These are phyloP conservation scores for Blastobotrys persicus DNA, from an alignment of 1,139 yeast genomes.

Conservation along the genomic window DNA sequence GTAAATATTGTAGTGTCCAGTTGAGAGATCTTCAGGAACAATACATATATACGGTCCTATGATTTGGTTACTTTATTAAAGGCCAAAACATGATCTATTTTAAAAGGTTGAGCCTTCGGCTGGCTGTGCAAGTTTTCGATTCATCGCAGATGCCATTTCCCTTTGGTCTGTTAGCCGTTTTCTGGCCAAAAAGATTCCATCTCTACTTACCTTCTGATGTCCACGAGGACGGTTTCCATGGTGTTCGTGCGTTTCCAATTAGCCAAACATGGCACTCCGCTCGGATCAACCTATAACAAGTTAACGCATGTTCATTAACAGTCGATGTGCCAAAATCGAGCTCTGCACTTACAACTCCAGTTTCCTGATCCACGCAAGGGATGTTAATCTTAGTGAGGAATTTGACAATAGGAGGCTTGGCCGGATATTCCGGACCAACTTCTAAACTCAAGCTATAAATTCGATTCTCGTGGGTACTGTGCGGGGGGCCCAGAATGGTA, in stretches of 20 bases:
- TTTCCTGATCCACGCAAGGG: conserved; percentile 73
- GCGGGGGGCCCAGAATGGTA: conserved; percentile 96
- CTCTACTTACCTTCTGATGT: conserved; percentile 50
- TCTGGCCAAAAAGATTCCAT: background rate
- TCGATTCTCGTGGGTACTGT: conserved; percentile 87
- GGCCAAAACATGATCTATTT: conserved; percentile 7
- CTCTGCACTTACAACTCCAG: conserved; percentile 49
- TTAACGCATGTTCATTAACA: conserved; percentile 7
- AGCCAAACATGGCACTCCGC: conserved; percentile 65
- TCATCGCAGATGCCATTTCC: conserved; percentile 80
- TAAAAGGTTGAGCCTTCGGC: conserved; percentile 76
- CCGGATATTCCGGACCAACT: conserved; percentile 87
- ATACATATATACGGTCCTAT: background rate
- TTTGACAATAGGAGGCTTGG: conserved; percentile 75
- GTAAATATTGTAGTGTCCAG: no score
- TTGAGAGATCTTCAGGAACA: no score
- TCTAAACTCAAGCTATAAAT: conserved; percentile 79
- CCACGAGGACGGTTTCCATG: conserved; percentile 88
- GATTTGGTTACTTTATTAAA: background rate
- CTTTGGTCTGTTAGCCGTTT: conserved; percentile 23
- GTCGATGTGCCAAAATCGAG: background rate
- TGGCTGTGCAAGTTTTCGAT: conserved; percentile 88
- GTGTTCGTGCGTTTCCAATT: conserved; percentile 87
- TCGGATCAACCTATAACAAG: conserved; percentile 45
- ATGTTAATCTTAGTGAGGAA: conserved; percentile 83